These are phyloP conservation scores for Metschnikowia borealis DNA, from an alignment of 805 yeast species.

Conservation along the genomic window DNA sequence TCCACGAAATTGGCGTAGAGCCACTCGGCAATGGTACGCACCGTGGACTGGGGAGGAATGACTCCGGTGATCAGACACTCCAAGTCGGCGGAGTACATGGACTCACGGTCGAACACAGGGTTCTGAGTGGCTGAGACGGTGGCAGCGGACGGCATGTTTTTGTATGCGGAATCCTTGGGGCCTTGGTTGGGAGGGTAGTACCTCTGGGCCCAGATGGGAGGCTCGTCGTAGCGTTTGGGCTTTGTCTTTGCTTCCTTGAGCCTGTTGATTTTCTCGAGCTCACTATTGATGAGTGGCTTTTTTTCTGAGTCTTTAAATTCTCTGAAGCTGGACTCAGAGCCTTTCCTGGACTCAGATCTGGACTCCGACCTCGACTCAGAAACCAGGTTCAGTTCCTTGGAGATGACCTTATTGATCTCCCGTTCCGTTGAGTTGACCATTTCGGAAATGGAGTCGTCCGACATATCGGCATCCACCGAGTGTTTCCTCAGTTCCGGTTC, in stretches of 20 bases:
- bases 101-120: slow-evolving; percentile 28
- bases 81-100: slow-evolving; percentile 33
- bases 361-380: neutral
- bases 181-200: slow-evolving; percentile 37
- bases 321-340: too few species aligned
- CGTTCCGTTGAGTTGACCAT: slow-evolving; percentile 7
- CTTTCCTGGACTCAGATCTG: neutral
- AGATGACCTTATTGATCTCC: slow-evolving; percentile 7
- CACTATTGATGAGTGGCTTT: slow-evolving; percentile 11
- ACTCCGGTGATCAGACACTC: slow-evolving; percentile 65
- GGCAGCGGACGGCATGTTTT: neutral
- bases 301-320: neutral
- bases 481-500: neutral
- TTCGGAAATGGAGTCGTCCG: slow-evolving; percentile 10
- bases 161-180: neutral
- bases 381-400: neutral
- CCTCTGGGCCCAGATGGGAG: slow-evolving; percentile 83
- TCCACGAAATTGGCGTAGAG: slow-evolving; percentile 75
- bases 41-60: slow-evolving; percentile 74
- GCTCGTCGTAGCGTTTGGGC: slow-evolving; percentile 58
- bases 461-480: neutral
- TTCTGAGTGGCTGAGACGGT: slow-evolving; percentile 11
- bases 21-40: slow-evolving; percentile 84
- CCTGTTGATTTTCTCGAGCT: slow-evolving; percentile 24
- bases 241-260: slow-evolving; percentile 29